Conservation (phyloP, 2,329 filamentous ascomycete genomes). For the Fusarium coffeatum region DNA sequence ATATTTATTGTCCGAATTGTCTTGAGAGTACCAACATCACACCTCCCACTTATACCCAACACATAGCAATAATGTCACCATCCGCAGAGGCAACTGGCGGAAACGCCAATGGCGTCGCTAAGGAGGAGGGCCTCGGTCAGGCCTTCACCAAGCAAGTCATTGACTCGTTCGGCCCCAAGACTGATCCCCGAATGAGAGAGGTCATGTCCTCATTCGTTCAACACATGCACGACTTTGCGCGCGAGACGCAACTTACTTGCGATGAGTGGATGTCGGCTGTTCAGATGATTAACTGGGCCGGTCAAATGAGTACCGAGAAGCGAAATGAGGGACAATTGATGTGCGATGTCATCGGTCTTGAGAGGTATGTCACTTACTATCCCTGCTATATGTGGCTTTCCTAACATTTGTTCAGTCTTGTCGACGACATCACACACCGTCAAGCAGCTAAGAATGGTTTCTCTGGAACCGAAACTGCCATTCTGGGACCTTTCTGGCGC, state of each 20-base stretch:
- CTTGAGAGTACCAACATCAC: not conserved
- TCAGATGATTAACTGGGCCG: conserved; percentile 67
- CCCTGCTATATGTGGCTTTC: accelerated
- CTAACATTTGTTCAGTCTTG: conserved; percentile 58
- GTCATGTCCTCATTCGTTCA: conserved; percentile 75
- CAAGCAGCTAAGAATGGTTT: conserved; percentile 57
- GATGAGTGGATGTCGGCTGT: conserved; percentile 83
- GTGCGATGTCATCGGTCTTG: conserved; percentile 78
- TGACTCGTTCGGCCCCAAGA: conserved; percentile 78
- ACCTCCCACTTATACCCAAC: not conserved
- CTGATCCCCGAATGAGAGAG: conserved; percentile 73
- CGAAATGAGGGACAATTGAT: conserved; percentile 81
- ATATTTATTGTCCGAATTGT: no score
- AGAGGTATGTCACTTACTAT: conserved; percentile 60
- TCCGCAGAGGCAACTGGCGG: conserved; percentile 58
- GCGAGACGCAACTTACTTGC: conserved; percentile 81
- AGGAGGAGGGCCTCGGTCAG: conserved; percentile 49
- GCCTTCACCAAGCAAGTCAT: conserved; percentile 80
- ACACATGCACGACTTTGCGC: conserved; percentile 84
- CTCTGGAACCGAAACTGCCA: conserved; percentile 76
- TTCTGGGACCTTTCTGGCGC: conserved; percentile 88
- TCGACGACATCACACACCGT: conserved; percentile 84
- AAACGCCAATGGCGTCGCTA: conserved; percentile 48
- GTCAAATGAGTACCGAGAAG: conserved; percentile 74
- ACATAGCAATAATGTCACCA: conserved; percentile 50